Evolutionary conservation across 139 green algal genomes (phyloP), one percentile per base, ranked within the genome.

Genomic region (Microglena sp.): DNA sequence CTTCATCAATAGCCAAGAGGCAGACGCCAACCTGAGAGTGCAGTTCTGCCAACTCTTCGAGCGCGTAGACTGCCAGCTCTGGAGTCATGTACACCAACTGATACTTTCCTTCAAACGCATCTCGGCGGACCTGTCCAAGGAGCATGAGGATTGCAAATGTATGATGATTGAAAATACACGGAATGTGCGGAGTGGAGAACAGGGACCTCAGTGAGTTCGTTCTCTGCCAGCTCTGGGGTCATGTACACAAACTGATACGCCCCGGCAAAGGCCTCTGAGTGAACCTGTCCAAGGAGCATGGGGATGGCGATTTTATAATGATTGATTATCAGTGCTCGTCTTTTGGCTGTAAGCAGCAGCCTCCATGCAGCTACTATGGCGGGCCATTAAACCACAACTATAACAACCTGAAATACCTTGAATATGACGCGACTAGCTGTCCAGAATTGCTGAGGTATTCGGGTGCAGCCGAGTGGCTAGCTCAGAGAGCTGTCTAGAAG

Each of bases 71-170:
- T 0, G 74, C 79, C 32, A 84, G 66, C 80, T 91, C 84, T 0
- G 84, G 84, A 0, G 84, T 91, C 21, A 91, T 69, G 69, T 89
- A 89, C 1, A 91, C 40, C 11, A 88, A 62, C 31, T 71, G 46
- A 64, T 75, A 86, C 26, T 68, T 60, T n/a, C 82, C 82, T 22
- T 57, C 26, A 77, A 72, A 86, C 0, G 79, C 81, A 27, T 73
- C 69, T 3, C 66, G 67, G 50, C 67, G 77, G 11, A 86, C 76
- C 36, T 77, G 60, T 29, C 24, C 4, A 27, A n/a, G 50, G 50
- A 6, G 11, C 18, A 11, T 59, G 40, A 18, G 40, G 40, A 18
- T 50, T 50, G 15, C 11, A 50, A 11, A 50, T 50, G 40, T 50
- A 24, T 50, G 18, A 18, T 11, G 40, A 18, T 50, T 50, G 18